Conservation (phyloP, 2,329 filamentous ascomycete genomes). For the Zymoseptoria passerinii region DNA sequence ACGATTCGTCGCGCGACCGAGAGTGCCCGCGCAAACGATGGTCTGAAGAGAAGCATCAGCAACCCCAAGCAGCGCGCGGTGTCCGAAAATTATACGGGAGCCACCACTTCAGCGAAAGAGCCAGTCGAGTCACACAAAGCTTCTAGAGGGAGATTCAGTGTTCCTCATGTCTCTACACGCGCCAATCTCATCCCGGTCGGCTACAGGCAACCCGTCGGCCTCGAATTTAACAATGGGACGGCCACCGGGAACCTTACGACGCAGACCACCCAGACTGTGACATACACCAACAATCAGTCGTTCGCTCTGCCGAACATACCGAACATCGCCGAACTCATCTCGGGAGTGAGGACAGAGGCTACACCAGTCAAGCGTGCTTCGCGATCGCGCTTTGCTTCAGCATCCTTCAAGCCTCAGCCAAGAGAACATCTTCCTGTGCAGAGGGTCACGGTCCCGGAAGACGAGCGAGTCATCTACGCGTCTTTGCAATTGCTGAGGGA, state of each 20-base stretch:
- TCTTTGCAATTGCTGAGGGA: constrained; percentile 52
- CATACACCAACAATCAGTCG: constrained; percentile 39
- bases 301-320: constrained; percentile 54
- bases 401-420: constrained; percentile 31
- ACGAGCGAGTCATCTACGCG: constrained; percentile 56
- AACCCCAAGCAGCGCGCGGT: constrained; percentile 39
- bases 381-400: constrained; percentile 48
- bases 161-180: constrained; percentile 27
- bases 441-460: constrained; percentile 49
- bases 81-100: constrained; percentile 44
- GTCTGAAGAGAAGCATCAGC: constrained; percentile 21
- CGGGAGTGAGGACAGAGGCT: constrained; percentile 49
- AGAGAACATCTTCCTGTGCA: constrained; percentile 42
- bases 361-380: constrained; percentile 48
- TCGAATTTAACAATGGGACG: constrained; percentile 12
- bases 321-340: constrained; percentile 54
- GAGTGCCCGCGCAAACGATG: constrained; percentile 27
- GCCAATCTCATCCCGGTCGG: constrained; percentile 13
- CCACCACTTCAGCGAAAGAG: constrained; percentile 24
- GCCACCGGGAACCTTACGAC: constrained; percentile 27
- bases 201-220: constrained; percentile 12
- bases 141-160: constrained; percentile 24
- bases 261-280: constrained; percentile 30
- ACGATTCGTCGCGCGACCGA: constrained; percentile 39
- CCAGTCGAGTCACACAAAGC: neutral